These are phyloP conservation scores for Irpex sp. DNA, from an alignment of 1,284 basidiomycete genomes.

Conservation along the genomic window DNA sequence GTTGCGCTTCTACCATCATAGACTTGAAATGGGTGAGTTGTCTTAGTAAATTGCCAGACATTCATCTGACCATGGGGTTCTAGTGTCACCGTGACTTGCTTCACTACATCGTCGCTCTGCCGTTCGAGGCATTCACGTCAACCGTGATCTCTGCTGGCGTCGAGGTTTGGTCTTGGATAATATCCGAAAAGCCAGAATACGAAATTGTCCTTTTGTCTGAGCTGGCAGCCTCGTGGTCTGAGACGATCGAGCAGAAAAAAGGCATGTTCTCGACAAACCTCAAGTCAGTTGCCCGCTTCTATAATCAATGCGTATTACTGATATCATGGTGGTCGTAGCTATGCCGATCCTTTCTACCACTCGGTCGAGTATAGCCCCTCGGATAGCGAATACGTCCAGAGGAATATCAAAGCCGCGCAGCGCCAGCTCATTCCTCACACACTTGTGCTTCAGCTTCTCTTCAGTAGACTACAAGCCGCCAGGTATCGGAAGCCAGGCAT, in stretches of 20 bases:
- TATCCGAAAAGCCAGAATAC: constrained; percentile 79
- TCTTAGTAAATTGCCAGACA: not conserved
- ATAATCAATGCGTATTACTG: not conserved
- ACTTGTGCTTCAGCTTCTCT: constrained; percentile 85
- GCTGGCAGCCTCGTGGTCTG: constrained; percentile 84
- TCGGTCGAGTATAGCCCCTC: constrained; percentile 91
- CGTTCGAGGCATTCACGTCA: constrained; percentile 89
- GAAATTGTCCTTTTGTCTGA: constrained; percentile 82
- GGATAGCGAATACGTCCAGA: constrained; percentile 82
- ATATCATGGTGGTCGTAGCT: constrained; percentile 41
- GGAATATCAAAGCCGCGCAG: constrained; percentile 66
- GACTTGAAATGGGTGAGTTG: constrained; percentile 59
- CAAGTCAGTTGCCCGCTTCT: constrained; percentile 54
- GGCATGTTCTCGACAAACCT: constrained; percentile 82
- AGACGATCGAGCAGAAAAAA: constrained; percentile 71
- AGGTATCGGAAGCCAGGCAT: constrained; percentile 84
- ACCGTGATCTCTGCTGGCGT: constrained; percentile 83
- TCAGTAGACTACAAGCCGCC: constrained; percentile 91
- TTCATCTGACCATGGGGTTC: not conserved
- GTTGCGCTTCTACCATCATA: constrained; percentile 81
- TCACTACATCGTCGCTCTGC: constrained; percentile 85
- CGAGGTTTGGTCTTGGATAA: constrained; percentile 97
- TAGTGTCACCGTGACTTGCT: constrained; percentile 87
- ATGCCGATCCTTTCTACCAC: constrained; percentile 83
- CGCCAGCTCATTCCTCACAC: constrained; percentile 82